Evolutionary conservation across 2,329 filamentous ascomycete species (phyloP).

Genomic region (Capronia coronata): DNA sequence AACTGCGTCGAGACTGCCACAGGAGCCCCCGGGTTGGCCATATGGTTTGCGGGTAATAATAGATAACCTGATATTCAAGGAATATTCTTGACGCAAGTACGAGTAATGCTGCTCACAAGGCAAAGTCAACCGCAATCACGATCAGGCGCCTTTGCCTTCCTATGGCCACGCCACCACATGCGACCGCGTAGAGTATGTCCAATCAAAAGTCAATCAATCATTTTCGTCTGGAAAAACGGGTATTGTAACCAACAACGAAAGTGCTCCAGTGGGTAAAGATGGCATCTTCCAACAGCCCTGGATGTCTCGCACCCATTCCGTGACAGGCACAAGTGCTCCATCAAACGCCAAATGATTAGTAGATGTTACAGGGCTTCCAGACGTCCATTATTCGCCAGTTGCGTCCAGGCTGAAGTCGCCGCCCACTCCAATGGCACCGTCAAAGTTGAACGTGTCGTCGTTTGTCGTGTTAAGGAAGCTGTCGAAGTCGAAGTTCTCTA

Average conservation of each 20-base stretch:
- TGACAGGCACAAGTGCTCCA: constrained; percentile 11
- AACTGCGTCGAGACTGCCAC: not conserved
- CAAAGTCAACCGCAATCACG: constrained; percentile 7
- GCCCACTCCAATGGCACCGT: constrained; percentile 39
- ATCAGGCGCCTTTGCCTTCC: constrained; percentile 12
- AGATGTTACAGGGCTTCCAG: constrained; percentile 18
- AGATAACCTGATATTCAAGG: not conserved
- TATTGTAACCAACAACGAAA: constrained; percentile 21
- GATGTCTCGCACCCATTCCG: constrained; percentile 14
- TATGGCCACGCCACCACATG: constrained; percentile 17
- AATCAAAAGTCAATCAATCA: constrained; percentile 24
- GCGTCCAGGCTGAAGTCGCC: constrained; percentile 32
- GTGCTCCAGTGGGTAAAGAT: constrained; percentile 7
- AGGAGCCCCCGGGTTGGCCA: not conserved
- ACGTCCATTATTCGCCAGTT: constrained; percentile 18
- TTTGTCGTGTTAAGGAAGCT: constrained; percentile 54
- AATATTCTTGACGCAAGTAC: constrained; percentile 1
- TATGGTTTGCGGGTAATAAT: not conserved
- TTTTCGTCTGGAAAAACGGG: constrained; percentile 25
- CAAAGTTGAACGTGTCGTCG: constrained; percentile 43
- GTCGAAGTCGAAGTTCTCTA: constrained; percentile 59
- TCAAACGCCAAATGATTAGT: constrained; percentile 20
- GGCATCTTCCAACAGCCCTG: constrained; percentile 9
- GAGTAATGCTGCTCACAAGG: constrained; percentile 6
- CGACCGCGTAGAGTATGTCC: constrained; percentile 22